These are phyloP conservation scores for Phytopythium sindhum DNA, from an alignment of 352 stramenopile genomes.

Conservation along the genomic window DNA sequence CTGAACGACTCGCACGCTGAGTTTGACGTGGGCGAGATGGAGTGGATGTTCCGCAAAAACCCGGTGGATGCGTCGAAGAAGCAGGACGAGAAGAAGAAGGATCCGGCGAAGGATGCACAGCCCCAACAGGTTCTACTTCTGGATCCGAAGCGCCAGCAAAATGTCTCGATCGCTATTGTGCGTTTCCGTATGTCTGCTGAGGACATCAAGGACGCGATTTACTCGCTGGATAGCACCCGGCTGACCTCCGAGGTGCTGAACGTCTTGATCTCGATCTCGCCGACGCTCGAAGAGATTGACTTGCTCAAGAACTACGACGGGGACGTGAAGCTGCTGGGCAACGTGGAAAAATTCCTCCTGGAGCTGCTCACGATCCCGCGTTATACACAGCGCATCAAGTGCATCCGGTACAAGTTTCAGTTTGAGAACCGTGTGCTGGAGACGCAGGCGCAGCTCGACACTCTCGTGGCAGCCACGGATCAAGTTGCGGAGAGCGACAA, in stretches of 20 bases:
- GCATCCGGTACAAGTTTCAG: conserved; percentile 81
- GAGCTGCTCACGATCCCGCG: conserved; percentile 82
- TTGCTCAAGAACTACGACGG: conserved; percentile 91
- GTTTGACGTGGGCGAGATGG: conserved; percentile 80
- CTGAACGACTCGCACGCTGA: conserved; percentile 63
- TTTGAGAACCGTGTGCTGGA: conserved; percentile 85
- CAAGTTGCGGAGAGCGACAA: conserved; percentile 80
- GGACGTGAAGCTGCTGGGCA: conserved; percentile 79
- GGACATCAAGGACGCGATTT: conserved; percentile 86
- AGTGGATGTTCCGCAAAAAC: conserved; percentile 89
- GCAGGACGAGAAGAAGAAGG: conserved; percentile 80
- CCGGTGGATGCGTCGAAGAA: conserved; percentile 62
- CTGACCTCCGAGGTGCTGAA: conserved; percentile 83
- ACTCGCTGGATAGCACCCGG: conserved; percentile 66
- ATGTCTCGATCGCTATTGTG: conserved; percentile 97
- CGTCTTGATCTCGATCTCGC: conserved; percentile 86
- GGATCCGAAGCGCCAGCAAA: conserved; percentile 96
- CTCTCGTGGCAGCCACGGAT: conserved; percentile 73
- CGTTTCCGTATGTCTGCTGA: conserved; percentile 91
- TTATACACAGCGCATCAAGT: conserved; percentile 88
- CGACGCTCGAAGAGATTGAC: conserved; percentile 88
- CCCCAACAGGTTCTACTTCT: conserved; percentile 87
- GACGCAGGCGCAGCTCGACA: conserved; percentile 80
- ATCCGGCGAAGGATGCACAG: conserved; percentile 32
- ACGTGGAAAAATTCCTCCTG: conserved; percentile 87